Percentiles rank a stretch among this genome's conserved stretches.
Conservation (phyloP, 352 stramenopile species). For the Nothophytophthora sp. region DNA sequence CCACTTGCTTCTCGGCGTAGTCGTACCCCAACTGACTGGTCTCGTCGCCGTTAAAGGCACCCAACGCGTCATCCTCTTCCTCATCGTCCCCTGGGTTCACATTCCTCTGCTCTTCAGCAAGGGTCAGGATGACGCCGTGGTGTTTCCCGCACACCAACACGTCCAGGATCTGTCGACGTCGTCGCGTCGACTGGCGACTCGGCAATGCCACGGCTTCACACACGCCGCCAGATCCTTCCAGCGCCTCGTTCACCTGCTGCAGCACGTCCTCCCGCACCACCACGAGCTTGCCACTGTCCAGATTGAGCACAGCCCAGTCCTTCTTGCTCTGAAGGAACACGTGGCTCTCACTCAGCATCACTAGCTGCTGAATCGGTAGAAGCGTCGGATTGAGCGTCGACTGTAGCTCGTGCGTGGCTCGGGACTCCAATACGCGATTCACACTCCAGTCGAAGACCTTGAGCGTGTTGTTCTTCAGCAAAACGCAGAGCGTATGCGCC, state of each 20-base stretch:
- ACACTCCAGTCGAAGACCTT: slow-evolving; percentile 79
- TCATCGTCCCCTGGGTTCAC: slow-evolving; percentile 9
- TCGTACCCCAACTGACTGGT: slow-evolving; percentile 8
- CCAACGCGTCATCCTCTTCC: slow-evolving; percentile 15
- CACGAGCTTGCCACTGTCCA: slow-evolving; percentile 60
- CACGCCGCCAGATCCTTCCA: slow-evolving; percentile 24
- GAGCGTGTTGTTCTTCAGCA: slow-evolving; percentile 67
- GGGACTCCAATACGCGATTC: slow-evolving; percentile 47
- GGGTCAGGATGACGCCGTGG: slow-evolving; percentile 45
- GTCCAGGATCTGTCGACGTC: slow-evolving; percentile 39
- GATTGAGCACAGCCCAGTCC: slow-evolving; percentile 60
- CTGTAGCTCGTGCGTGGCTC: slow-evolving; percentile 61
- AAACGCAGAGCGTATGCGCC: slow-evolving; percentile 45
- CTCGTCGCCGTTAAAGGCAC: slow-evolving; percentile 20
- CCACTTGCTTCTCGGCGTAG: slow-evolving; percentile 24
- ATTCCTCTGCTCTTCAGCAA: slow-evolving; percentile 20
- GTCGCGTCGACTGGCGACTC: slow-evolving; percentile 26
- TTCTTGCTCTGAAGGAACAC: slow-evolving; percentile 66
- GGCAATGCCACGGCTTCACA: slow-evolving; percentile 42
- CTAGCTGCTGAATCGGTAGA: slow-evolving; percentile 51
- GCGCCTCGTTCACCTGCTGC: slow-evolving; percentile 18
- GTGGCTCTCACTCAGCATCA: slow-evolving; percentile 71
- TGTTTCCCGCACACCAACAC: slow-evolving; percentile 66
- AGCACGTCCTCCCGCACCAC: slow-evolving; percentile 20
- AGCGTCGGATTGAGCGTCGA: slow-evolving; percentile 15